phyloP scores from a whole-genome alignment of 768 basidiomycete species.

The Rhodosporidiobolus sp. region DNA sequence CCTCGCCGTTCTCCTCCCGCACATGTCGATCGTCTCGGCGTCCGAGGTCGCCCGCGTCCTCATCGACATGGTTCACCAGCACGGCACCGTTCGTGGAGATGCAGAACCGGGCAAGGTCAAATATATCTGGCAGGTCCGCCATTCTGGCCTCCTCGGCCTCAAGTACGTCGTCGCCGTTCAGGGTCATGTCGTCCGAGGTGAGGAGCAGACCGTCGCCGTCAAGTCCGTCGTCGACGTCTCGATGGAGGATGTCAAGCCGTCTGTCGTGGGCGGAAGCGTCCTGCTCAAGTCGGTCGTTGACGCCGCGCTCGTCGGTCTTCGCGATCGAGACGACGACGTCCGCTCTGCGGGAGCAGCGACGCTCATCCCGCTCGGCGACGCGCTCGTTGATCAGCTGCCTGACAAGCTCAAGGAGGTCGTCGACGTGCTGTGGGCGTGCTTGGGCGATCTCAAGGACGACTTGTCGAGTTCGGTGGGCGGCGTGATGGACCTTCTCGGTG shows the following conservation, averaged over 20 bases:
- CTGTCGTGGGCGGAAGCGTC: no score
- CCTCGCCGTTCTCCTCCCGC: slow-evolving; percentile 77
- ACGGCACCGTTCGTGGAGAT: slow-evolving; percentile 47
- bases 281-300: slow-evolving; percentile 80
- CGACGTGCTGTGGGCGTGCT: slow-evolving; percentile 81
- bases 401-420: slow-evolving; percentile 70
- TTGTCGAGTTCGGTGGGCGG: slow-evolving; percentile 92
- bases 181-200: slow-evolving; percentile 68
- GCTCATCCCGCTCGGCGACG: slow-evolving; percentile 76
- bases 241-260: slow-evolving; percentile 28
- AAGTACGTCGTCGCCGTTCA: slow-evolving; percentile 97
- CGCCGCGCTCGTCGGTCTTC: slow-evolving; percentile 82
- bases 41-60: slow-evolving; percentile 76
- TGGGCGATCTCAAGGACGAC: slow-evolving; percentile 92
- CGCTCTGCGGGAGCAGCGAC: slow-evolving; percentile 91
- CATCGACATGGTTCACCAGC: slow-evolving; percentile 87
- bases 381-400: slow-evolving; percentile 67
- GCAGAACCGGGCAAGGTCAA: slow-evolving; percentile 53
- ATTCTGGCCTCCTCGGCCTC: slow-evolving; percentile 93
- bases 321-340: slow-evolving; percentile 92
- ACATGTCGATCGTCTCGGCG: slow-evolving; percentile 79
- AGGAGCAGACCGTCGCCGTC: slow-evolving; percentile 34
- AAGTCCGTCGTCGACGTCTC: slow-evolving; percentile 9
- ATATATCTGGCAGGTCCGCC: slow-evolving; percentile 94
- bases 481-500: slow-evolving; percentile 85